These are phyloP conservation scores for Haematococcus sp. DNA, from an alignment of 139 green algal genomes.

Conservation along the genomic window DNA sequence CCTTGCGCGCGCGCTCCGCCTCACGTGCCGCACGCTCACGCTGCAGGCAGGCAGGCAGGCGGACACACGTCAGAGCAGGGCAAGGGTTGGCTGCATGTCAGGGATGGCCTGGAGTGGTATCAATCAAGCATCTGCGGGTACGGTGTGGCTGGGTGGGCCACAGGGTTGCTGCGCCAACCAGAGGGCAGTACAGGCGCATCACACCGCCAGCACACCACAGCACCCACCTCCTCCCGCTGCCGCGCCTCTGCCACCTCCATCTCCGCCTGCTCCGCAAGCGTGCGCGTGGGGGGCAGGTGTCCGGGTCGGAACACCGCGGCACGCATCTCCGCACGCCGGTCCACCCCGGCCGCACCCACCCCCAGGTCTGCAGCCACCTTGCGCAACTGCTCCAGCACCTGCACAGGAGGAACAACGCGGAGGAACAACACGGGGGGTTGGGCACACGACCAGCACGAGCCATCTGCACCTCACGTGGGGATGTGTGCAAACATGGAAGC, in stretches of 20 bases:
- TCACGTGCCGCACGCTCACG: neutral
- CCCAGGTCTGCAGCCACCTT: neutral
- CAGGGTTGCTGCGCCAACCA: neutral
- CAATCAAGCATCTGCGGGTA: too few relatives aligned
- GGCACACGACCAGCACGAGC: too few relatives aligned
- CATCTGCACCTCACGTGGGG: too few relatives aligned
- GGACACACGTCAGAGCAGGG: too few relatives aligned
- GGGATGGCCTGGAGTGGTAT: too few relatives aligned
- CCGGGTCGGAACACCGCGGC: constrained; percentile 71
- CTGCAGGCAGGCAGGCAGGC: neutral
- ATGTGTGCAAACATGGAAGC: too few relatives aligned
- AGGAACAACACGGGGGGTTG: too few relatives aligned
- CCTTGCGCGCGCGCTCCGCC: neutral
- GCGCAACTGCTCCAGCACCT: constrained; percentile 8
- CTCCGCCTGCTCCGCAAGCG: constrained; percentile 47
- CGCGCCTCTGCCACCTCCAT: constrained; percentile 33
- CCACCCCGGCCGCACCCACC: neutral
- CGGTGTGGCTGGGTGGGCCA: too few relatives aligned
- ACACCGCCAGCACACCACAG: neutral
- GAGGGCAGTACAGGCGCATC: too few relatives aligned
- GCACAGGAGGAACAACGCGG: neutral
- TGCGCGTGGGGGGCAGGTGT: constrained; percentile 76
- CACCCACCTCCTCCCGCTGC: constrained; percentile 14
- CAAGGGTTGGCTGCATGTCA: too few relatives aligned
- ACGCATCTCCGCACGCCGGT: neutral